Evolutionary conservation across 495 filamentous ascomycete genomes (phyloP).

Genomic region (Penicillium waksmanii): DNA sequence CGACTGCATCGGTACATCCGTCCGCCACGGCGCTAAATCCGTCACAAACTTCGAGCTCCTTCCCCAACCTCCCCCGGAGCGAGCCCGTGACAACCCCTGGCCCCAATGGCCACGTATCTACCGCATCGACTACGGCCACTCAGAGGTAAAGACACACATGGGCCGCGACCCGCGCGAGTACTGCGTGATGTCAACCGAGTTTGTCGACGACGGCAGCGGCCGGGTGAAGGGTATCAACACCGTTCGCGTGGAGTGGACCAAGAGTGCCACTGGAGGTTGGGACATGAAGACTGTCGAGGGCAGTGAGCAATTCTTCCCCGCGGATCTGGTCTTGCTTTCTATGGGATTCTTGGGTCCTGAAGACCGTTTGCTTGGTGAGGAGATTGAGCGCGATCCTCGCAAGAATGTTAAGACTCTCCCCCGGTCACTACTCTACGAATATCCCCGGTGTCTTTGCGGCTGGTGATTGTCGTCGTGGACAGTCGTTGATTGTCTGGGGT

Average conservation of each 20-base stretch:
- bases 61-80: conserved; percentile 91
- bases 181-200: conserved; percentile 99
- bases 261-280: conserved; percentile 88
- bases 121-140: conserved; percentile 96
- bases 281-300: conserved; percentile 99
- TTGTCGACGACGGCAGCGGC: conserved; percentile 88
- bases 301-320: conserved; percentile 95
- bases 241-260: conserved; percentile 95
- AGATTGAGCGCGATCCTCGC: conserved; percentile 87
- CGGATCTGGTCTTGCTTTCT: conserved; percentile 92
- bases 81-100: conserved; percentile 97
- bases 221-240: conserved; percentile 98
- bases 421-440: conserved; percentile 88
- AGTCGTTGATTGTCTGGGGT: conserved; percentile 98
- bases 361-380: conserved; percentile 80
- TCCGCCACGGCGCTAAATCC: conserved; percentile 95
- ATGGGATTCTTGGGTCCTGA: conserved; percentile 99
- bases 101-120: conserved; percentile 99
- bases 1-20: conserved; percentile 98
- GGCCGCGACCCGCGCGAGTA: conserved; percentile 97
- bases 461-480: conserved; percentile 94
- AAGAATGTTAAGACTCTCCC: conserved; percentile 98
- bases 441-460: conserved; percentile 91
- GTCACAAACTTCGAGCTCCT: conserved; percentile 98
- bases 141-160: conserved; percentile 95